These are phyloP conservation scores for Conringia planisiliqua DNA, from an alignment of 345 rosid species.

Conservation along the genomic window DNA sequence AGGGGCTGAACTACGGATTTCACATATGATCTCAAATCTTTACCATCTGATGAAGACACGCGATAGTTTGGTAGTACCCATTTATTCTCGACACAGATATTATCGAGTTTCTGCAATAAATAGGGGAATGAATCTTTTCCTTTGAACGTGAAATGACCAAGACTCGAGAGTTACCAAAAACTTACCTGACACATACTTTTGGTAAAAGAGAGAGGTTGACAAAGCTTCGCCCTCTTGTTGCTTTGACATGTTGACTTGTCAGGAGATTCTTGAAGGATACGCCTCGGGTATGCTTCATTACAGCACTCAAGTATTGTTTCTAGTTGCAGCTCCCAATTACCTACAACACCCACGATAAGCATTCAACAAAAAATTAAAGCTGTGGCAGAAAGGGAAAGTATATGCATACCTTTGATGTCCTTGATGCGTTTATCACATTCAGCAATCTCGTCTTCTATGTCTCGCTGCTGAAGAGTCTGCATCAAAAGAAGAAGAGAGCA, in stretches of 20 bases:
- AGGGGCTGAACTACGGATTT: not conserved
- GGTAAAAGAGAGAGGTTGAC: slow-evolving; percentile 25
- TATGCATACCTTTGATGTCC: slow-evolving; percentile 42
- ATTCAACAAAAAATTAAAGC: slow-evolving; percentile 2
- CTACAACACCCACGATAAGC: slow-evolving; percentile 38
- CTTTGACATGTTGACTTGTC: slow-evolving; percentile 28
- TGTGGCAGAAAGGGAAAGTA: not conserved
- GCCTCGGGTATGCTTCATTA: slow-evolving; percentile 32
- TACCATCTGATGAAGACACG: slow-evolving; percentile 52
- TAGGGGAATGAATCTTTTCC: not conserved
- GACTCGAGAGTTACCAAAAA: not conserved
- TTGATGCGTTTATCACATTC: slow-evolving; percentile 50
- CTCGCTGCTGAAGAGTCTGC: slow-evolving; percentile 65
- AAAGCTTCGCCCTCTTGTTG: slow-evolving; percentile 31
- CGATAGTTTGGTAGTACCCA: slow-evolving; percentile 66
- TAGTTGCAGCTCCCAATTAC: slow-evolving; percentile 45
- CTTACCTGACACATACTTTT: slow-evolving; percentile 58
- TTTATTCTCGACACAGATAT: slow-evolving; percentile 42
- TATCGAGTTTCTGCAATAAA: slow-evolving; percentile 59
- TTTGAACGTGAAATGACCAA: not conserved
- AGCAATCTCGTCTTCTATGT: slow-evolving; percentile 67
- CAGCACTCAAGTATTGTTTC: slow-evolving; percentile 47
- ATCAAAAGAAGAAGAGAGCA: slow-evolving; percentile 9
- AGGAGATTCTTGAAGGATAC: slow-evolving; percentile 19
- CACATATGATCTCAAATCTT: slow-evolving; percentile 22